Base-by-base conservation (phyloP, 192 early-diverging fungal genomes). In the Geranomyces variabilis region DNA sequence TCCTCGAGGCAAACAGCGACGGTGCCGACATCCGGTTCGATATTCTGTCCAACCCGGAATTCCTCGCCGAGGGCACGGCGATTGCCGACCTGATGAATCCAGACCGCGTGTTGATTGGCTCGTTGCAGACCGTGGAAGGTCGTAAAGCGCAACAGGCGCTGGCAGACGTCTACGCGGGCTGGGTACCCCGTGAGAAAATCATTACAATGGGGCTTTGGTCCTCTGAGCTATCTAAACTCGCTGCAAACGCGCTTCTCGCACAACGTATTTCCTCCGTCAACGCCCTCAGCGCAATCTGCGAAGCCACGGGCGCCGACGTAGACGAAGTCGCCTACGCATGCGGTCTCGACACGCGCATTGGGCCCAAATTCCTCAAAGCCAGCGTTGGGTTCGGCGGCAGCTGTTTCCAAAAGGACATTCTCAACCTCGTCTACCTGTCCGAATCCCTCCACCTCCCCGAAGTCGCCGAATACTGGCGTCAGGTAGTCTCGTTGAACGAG, bases 371-470 rank as follows among this genome's bases (percentile, higher is more conserved):
- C 79, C 80, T 97, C 67, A 92, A 92, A 73, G 91, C 95, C 10
- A 92, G 90, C 1, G 90, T 97, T 34, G 95, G 95, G 43, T 97
- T 97, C 75, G 95, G 95, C 73, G 95, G 95, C 22, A 90, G 90
- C 44, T 97, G 95, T 79, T 95, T 97, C 82, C 92, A 95, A 79
- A 97, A 97, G 77, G 95, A 97, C 76, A 90, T 97, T 55, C 80
- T 90, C 53, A 94, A 95, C 82, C 80, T 97, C 59, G 91, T 96
- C 21, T 97, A 94, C 80, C 84, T 97, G 62, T 87, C 88, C 48
- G 84, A 90, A 74, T 90, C 89, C 67, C 85, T 96, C 30, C 88
- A 89, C 63, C 81, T 97, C 57, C 90, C 89, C 41, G 93, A 96
- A 76, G 93, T 97, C 36, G 95, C 92, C 46, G 92, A 87, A 44